Percentiles rank a stretch among this genome's conserved stretches.
These are phyloP conservation scores for Arabidopsis hybrid DNA, from an alignment of 441 rosid genomes.

Conservation along the genomic window DNA sequence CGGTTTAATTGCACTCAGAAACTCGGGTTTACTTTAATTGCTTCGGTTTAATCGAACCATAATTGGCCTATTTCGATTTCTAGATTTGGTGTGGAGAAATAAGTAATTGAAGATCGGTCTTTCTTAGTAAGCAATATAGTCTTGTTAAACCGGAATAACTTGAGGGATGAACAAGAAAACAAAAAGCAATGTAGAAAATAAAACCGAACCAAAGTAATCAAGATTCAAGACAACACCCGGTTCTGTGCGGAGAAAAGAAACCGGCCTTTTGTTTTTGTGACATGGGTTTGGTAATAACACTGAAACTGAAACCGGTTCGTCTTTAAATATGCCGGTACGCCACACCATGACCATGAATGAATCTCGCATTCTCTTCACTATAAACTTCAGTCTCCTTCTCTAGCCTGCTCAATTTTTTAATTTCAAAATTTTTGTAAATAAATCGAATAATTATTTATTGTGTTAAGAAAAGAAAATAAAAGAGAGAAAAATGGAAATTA, in stretches of 20 bases:
- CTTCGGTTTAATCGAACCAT: background rate
- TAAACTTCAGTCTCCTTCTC: conserved; percentile 88
- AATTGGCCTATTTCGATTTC: background rate
- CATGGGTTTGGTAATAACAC: conserved; percentile 22
- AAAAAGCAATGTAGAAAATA: conserved; percentile 15
- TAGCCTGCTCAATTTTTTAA: conserved; percentile 55
- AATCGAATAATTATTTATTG: too few relatives aligned
- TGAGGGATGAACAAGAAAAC: conserved; percentile 9
- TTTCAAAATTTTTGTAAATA: background rate
- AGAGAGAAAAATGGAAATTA: conserved; percentile 41
- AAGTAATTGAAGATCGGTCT: background rate
- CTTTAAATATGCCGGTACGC: conserved; percentile 60
- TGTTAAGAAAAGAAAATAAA: background rate
- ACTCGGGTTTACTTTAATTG: too few relatives aligned
- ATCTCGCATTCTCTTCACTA: conserved; percentile 88
- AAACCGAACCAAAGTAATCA: conserved; percentile 32
- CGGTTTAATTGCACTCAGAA: background rate
- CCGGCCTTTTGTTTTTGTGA: background rate
- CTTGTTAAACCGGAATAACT: conserved; percentile 30
- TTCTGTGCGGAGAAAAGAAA: conserved; percentile 32
- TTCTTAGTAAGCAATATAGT: conserved; percentile 2
- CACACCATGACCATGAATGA: conserved; percentile 89
- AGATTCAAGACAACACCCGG: conserved; percentile 24
- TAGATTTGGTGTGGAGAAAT: background rate
- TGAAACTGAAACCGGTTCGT: conserved; percentile 30